Evolutionary conservation across 1,284 basidiomycete genomes (phyloP).

Genomic region (Thecaphora thlaspeos): DNA sequence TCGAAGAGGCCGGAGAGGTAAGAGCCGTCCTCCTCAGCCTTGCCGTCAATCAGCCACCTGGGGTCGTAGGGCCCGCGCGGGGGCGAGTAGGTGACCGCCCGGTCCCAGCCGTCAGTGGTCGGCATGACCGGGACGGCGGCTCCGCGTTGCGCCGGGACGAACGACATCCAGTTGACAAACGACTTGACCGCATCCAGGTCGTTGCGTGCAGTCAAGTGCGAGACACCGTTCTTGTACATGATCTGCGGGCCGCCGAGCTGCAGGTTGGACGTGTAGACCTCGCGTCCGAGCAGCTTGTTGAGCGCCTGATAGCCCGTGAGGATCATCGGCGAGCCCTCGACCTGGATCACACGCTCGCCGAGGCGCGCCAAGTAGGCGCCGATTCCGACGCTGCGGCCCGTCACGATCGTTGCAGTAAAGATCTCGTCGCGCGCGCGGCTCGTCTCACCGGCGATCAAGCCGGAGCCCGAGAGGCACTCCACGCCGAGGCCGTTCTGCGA

Average conservation of each 20-base stretch:
- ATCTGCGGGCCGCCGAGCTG: slow-evolving; percentile 93
- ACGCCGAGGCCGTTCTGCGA: slow-evolving; percentile 93
- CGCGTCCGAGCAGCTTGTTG: slow-evolving; percentile 98
- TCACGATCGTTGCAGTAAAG: slow-evolving; percentile 98
- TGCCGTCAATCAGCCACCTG: slow-evolving; percentile 94
- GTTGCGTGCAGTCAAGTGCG: slow-evolving; percentile 88
- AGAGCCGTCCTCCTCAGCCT: slow-evolving; percentile 73
- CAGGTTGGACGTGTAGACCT: slow-evolving; percentile 97
- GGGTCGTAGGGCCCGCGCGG: slow-evolving; percentile 96
- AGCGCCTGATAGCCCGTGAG: slow-evolving; percentile 94
- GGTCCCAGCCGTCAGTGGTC: slow-evolving; percentile 71
- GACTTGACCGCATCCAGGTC: slow-evolving; percentile 65
- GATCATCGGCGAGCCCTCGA: slow-evolving; percentile 98
- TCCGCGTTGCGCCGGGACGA: slow-evolving; percentile 64
- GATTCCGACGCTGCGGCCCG: slow-evolving; percentile 97
- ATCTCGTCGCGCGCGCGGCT: slow-evolving; percentile 98
- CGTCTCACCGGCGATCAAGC: slow-evolving; percentile 97
- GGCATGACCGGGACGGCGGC: slow-evolving; percentile 40
- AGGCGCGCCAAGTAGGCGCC: slow-evolving; percentile 98
- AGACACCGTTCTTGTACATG: slow-evolving; percentile 70
- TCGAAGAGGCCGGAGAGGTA: slow-evolving; percentile 81
- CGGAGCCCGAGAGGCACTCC: slow-evolving; percentile 91
- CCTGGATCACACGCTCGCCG: slow-evolving; percentile 96
- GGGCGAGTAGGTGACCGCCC: slow-evolving; percentile 83
- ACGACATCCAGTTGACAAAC: slow-evolving; percentile 85